Percentiles rank a stretch among this genome's conserved stretches.
These are phyloP conservation scores for Thuidium tamariscinum DNA, from an alignment of 225 moss, liverwort and hornwort genomes.

Conservation along the genomic window DNA sequence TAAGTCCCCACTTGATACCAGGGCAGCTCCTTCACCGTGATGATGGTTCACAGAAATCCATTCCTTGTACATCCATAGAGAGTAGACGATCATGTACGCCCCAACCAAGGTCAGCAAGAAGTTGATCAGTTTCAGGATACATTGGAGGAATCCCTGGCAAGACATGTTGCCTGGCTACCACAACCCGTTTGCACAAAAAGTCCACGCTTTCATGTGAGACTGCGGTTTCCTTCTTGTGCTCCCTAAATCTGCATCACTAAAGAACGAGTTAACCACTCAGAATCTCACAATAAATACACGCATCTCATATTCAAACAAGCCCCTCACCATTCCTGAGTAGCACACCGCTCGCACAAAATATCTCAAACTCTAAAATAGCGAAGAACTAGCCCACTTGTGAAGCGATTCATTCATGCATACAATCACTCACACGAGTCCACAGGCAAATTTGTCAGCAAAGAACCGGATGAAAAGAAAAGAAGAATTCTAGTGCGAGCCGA, in stretches of 20 bases:
- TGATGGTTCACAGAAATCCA: slow-evolving; percentile 40
- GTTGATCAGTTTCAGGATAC: slow-evolving; percentile 75
- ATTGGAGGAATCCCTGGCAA: slow-evolving; percentile 89
- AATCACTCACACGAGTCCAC: background rate
- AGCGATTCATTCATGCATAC: background rate
- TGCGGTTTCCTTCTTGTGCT: background rate
- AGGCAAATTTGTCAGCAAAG: background rate
- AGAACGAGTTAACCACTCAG: background rate
- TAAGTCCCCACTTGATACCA: background rate
- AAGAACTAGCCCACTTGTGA: background rate
- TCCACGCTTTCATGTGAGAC: slow-evolving; percentile 8
- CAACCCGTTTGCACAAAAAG: background rate
- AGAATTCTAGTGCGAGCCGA: background rate
- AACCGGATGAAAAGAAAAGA: background rate
- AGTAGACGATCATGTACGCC: slow-evolving; percentile 67
- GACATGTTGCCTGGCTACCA: slow-evolving; percentile 46
- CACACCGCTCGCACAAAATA: background rate
- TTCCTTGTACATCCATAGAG: slow-evolving; percentile 87
- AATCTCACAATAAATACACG: background rate
- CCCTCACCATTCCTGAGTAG: background rate
- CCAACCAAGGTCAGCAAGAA: slow-evolving; percentile 77
- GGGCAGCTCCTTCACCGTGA: background rate
- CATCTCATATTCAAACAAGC: background rate
- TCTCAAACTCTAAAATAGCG: background rate
- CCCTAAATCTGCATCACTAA: slow-evolving; percentile 3